Conservation (phyloP, 2,329 filamentous ascomycete genomes). For the Fusarium sp. region DNA sequence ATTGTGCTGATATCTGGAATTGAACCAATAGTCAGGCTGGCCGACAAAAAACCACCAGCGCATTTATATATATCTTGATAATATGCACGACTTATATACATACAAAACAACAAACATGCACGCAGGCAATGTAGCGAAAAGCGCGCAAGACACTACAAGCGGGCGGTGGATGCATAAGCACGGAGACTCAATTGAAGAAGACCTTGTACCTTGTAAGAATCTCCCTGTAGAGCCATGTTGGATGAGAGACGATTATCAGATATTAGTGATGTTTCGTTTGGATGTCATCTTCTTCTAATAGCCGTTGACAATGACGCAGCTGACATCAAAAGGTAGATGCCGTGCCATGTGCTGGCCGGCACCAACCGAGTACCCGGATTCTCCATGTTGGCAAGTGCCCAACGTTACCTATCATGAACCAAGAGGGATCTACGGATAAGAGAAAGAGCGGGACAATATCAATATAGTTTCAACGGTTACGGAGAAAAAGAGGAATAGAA, state of each 20-base stretch:
- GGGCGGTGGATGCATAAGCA: not conserved
- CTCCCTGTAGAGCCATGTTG: not conserved
- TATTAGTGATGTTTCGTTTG: not conserved
- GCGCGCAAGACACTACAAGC: slow-evolving; percentile 12
- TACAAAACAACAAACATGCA: slow-evolving; percentile 31
- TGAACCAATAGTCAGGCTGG: not conserved
- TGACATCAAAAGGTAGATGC: slow-evolving; percentile 6
- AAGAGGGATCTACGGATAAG: slow-evolving; percentile 1
- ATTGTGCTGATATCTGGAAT: not conserved
- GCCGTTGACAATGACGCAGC: slow-evolving; percentile 23
- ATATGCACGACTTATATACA: slow-evolving; percentile 20
- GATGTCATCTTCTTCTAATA: not conserved
- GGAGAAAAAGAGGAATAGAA: not conserved
- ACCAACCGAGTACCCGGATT: slow-evolving; percentile 21
- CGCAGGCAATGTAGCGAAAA: slow-evolving; percentile 18
- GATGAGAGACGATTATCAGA: not conserved
- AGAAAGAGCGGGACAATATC: slow-evolving; percentile 1
- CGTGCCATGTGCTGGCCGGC: slow-evolving; percentile 26
- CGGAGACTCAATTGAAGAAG: not conserved
- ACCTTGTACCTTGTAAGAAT: not conserved
- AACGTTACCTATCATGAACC: slow-evolving; percentile 10
- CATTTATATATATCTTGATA: slow-evolving; percentile 1
- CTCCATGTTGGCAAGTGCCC: slow-evolving; percentile 12
- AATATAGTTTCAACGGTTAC: slow-evolving; percentile 9
- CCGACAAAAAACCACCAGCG: not conserved